Percentiles rank a stretch among this genome's conserved stretches.
Evolutionary conservation across 2,329 filamentous ascomycete genomes (phyloP).

Genomic region (Trichoderma pleuroti): DNA sequence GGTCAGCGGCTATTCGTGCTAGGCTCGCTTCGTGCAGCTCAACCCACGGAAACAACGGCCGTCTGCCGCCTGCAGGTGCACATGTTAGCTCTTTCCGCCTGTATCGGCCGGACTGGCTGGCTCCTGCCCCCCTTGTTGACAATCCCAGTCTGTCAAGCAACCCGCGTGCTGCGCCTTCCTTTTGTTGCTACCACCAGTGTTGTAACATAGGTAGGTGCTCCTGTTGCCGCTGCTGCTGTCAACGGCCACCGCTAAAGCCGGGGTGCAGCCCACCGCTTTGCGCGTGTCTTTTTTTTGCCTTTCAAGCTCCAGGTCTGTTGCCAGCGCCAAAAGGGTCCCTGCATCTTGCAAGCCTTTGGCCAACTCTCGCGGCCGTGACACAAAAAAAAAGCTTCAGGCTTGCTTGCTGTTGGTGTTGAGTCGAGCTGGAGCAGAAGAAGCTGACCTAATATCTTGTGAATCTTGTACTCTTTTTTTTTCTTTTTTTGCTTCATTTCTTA

Average conservation of each 20-base stretch:
- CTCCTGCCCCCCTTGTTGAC: conserved; percentile 13
- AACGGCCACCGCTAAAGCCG: conserved; percentile 1
- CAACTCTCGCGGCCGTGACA: background rate
- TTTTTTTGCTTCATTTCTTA: background rate
- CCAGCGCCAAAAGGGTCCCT: background rate
- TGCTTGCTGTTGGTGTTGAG: background rate
- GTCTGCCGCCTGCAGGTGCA: background rate
- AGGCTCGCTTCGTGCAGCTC: background rate
- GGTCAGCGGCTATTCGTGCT: conserved; percentile 5
- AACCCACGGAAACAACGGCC: conserved; percentile 4
- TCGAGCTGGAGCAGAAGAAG: background rate
- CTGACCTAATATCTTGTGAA: background rate
- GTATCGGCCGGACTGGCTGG: background rate
- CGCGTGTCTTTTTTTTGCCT: background rate
- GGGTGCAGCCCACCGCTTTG: conserved; percentile 17
- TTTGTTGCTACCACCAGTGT: background rate
- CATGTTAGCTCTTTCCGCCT: conserved; percentile 16
- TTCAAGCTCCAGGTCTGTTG: background rate
- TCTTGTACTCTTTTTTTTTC: background rate
- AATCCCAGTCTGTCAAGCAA: conserved; percentile 8
- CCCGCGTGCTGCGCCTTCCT: conserved; percentile 16
- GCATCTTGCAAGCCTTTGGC: background rate
- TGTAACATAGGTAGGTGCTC: background rate
- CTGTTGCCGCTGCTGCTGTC: background rate
- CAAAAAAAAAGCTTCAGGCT: background rate